Conservation (phyloP, 2,329 filamentous ascomycete genomes). For the Neonectria magnoliae region DNA sequence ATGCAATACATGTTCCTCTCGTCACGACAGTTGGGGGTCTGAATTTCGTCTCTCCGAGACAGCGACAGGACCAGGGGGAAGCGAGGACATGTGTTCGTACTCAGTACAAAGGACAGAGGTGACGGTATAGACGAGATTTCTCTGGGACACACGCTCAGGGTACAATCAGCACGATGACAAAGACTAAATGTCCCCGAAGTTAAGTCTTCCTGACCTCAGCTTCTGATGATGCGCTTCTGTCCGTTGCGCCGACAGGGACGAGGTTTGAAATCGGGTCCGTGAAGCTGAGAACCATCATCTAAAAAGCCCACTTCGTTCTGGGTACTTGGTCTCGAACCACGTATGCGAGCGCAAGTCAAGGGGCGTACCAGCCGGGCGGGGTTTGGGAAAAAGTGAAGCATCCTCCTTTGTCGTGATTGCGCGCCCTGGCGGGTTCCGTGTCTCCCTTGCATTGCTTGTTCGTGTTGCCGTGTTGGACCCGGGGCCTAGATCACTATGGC, state of each 20-base stretch:
- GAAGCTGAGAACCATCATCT: conserved; percentile 5
- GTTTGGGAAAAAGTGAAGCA: neutral
- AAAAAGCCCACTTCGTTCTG: conserved; percentile 11
- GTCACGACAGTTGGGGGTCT: neutral
- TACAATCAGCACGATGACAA: neutral
- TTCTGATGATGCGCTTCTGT: neutral
- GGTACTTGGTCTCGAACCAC: neutral
- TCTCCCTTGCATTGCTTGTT: neutral
- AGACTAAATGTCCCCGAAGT: neutral
- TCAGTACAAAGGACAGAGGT: neutral
- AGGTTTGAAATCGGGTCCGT: neutral
- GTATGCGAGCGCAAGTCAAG: neutral
- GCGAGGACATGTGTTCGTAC: neutral
- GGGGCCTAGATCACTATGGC: neutral
- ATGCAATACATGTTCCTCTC: neutral
- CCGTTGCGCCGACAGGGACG: neutral
- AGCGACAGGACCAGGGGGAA: neutral
- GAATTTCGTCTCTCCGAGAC: neutral
- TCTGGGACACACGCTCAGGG: neutral
- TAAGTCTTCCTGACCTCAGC: neutral
- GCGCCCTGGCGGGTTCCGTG: neutral
- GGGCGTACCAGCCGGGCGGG: neutral
- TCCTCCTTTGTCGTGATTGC: neutral
- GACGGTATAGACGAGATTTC: neutral
- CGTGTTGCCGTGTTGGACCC: neutral